These are phyloP conservation scores for Penicillium lagena DNA, from an alignment of 495 filamentous ascomycete genomes.

Conservation along the genomic window DNA sequence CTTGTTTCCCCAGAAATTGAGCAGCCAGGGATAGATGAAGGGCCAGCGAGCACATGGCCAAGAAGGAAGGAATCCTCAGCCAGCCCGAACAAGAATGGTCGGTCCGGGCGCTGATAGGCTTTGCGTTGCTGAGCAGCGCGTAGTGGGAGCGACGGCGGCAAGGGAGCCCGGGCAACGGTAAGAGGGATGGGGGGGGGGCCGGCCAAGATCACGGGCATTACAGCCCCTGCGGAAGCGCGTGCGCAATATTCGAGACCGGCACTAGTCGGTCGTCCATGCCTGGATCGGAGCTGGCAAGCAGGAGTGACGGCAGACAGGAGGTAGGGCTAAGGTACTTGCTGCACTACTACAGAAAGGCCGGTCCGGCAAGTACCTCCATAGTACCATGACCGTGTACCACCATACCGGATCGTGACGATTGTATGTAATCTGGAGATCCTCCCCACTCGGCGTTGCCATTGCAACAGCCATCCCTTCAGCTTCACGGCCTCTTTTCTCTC, in stretches of 20 bases:
- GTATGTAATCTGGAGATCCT: conserved; percentile 37
- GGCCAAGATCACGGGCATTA: not conserved
- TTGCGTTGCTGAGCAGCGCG: conserved; percentile 27
- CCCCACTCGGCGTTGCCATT: conserved; percentile 47
- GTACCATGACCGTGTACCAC: conserved; percentile 2
- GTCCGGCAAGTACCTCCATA: not conserved
- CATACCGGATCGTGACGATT: conserved; percentile 2
- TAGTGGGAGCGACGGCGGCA: conserved; percentile 32
- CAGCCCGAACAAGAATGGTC: conserved; percentile 18
- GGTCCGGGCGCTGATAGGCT: conserved; percentile 27
- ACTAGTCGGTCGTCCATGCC: no score
- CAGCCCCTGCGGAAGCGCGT: not conserved
- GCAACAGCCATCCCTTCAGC: conserved; percentile 49
- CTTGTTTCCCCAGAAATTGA: conserved; percentile 8
- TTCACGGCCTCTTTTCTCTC: conserved; percentile 38
- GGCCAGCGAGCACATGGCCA: conserved; percentile 24
- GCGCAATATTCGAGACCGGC: not conserved
- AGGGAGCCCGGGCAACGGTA: conserved; percentile 41
- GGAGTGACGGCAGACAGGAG: no score
- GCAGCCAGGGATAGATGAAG: not conserved
- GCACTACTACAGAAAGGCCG: no score
- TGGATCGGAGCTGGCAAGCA: no score
- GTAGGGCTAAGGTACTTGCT: no score
- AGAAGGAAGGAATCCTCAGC: conserved; percentile 18
- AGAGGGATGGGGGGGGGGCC: no score